Evolutionary conservation across 306 rosid species (phyloP).

Genomic region (Mimosa pudica): DNA sequence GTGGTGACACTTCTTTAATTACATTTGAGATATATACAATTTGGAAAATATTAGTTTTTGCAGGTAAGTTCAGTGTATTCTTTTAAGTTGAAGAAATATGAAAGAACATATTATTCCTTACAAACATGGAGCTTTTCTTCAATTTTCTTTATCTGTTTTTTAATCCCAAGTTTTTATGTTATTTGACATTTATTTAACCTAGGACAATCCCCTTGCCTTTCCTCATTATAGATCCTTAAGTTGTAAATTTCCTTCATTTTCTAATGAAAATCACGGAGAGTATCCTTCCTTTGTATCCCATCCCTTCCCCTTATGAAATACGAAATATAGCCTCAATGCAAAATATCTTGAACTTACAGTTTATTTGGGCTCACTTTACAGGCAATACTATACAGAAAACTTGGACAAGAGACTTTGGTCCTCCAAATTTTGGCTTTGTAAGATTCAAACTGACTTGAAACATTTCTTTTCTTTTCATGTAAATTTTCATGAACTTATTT

Average conservation of each 20-base stretch:
- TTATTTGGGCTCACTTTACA: constrained; percentile 44
- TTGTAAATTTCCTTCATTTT: not conserved
- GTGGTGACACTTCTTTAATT: not conserved
- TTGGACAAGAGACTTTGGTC: constrained; percentile 94
- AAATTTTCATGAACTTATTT: constrained; percentile 14
- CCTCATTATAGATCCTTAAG: not conserved
- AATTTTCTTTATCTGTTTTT: not conserved
- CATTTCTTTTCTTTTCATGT: constrained; percentile 10
- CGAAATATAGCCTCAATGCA: not conserved
- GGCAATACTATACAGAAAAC: constrained; percentile 94
- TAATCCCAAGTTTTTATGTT: not conserved
- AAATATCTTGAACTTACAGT: not conserved
- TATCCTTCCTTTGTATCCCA: not conserved
- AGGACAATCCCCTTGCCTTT: not conserved
- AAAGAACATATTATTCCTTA: not conserved
- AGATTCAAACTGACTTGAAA: constrained; percentile 45
- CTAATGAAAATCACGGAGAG: not conserved
- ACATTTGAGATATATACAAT: not conserved
- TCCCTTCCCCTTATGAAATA: not conserved
- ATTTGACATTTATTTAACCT: constrained; percentile 1
- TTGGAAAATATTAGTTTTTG: not conserved
- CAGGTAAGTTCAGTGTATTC: not conserved
- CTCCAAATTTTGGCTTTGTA: constrained; percentile 96
- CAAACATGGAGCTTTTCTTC: not conserved
- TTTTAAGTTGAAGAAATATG: not conserved